Percentiles rank a stretch among this genome's conserved stretches.
Evolutionary conservation across 2,329 filamentous ascomycete species (phyloP).

Genomic region (Exutisphaerella laricina): DNA sequence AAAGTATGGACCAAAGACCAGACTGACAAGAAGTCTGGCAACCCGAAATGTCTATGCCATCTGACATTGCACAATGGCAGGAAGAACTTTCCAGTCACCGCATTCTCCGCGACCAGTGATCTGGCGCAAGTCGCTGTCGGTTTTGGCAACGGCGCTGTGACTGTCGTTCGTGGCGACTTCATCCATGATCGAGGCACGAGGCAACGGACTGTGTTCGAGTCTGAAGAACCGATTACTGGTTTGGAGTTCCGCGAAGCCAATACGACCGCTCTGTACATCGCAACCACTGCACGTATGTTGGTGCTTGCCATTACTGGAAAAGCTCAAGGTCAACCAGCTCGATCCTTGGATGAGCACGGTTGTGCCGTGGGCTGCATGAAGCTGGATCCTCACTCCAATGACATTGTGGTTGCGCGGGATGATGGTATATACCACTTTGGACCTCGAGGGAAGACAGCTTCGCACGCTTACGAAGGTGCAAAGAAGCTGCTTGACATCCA

Average conservation of each 20-base stretch:
- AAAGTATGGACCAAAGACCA: conserved; percentile 99
- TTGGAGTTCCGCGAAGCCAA: conserved; percentile 66
- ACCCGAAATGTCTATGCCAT: conserved; percentile 81
- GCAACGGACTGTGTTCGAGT: conserved; percentile 92
- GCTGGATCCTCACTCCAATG: conserved; percentile 68
- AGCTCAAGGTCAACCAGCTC: conserved; percentile 82
- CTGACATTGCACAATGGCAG: conserved; percentile 81
- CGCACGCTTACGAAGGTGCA: conserved; percentile 83
- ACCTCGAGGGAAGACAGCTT: conserved; percentile 74
- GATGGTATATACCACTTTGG: conserved; percentile 96
- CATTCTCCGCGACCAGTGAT: conserved; percentile 81
- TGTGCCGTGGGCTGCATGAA: conserved; percentile 96
- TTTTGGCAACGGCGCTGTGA: conserved; percentile 92
- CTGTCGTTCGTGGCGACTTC: conserved; percentile 85
- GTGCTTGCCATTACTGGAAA: conserved; percentile 81
- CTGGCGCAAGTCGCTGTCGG: conserved; percentile 89
- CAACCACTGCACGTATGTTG: conserved; percentile 81
- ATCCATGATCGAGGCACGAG: conserved; percentile 92
- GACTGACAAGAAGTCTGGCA: conserved; percentile 85
- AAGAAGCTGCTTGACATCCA: conserved; percentile 78
- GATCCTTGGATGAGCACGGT: conserved; percentile 81
- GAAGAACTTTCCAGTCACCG: conserved; percentile 91
- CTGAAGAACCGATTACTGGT: conserved; percentile 91
- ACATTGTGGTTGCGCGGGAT: conserved; percentile 86
- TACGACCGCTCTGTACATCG: conserved; percentile 78